These are phyloP conservation scores for Endocarpon pusillum DNA, from an alignment of 495 filamentous ascomycete genomes.

Conservation along the genomic window DNA sequence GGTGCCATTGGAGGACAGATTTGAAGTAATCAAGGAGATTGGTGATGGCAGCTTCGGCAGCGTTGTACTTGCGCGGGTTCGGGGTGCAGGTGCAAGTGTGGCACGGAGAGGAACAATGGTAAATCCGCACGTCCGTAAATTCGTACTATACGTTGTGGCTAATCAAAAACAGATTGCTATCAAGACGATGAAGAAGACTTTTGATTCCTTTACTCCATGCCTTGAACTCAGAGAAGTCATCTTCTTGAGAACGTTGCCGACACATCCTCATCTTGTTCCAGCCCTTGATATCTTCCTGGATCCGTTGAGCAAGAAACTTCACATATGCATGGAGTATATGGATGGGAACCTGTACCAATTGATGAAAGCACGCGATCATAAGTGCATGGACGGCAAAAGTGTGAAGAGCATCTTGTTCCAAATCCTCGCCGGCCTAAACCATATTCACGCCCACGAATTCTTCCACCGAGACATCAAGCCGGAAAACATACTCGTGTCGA, in stretches of 20 bases:
- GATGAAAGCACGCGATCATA: conserved; percentile 96
- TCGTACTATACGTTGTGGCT: neutral
- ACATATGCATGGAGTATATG: conserved; percentile 99
- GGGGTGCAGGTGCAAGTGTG: conserved; percentile 73
- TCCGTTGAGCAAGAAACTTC: conserved; percentile 83
- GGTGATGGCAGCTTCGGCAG: conserved; percentile 98
- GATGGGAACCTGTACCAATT: conserved; percentile 97
- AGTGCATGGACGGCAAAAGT: conserved; percentile 69
- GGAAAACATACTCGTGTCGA: conserved; percentile 96
- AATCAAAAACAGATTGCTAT: conserved; percentile 64
- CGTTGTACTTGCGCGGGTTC: conserved; percentile 78
- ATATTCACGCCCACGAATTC: conserved; percentile 93
- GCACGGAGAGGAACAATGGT: conserved; percentile 88
- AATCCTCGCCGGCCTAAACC: conserved; percentile 87
- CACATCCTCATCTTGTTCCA: conserved; percentile 82
- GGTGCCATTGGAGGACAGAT: conserved; percentile 60
- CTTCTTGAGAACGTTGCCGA: conserved; percentile 76
- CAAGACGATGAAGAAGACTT: conserved; percentile 99
- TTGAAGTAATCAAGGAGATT: conserved; percentile 94
- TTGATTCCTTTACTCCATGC: conserved; percentile 78
- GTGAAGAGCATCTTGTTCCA: conserved; percentile 98
- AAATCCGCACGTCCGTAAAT: conserved; percentile 23
- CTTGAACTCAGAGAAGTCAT: conserved; percentile 91
- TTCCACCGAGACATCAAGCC: conserved; percentile 99
- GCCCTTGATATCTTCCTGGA: conserved; percentile 98